phyloP scores from a whole-genome alignment of 192 early-diverging fungal species.

The Rhizophagus sp. region DNA sequence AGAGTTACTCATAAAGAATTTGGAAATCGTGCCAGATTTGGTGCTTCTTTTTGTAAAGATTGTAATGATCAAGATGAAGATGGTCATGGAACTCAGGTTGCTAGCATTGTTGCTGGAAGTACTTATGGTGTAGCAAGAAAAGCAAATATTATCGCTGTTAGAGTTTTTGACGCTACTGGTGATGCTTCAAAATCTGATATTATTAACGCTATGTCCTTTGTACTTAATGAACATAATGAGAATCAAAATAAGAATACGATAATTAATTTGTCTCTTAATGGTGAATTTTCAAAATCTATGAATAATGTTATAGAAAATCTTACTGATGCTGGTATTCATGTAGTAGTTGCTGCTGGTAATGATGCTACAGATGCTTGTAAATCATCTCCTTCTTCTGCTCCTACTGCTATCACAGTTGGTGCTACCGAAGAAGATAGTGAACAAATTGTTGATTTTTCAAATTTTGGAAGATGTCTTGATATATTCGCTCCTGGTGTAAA shows the following conservation, averaged over 20 bases:
- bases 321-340: conserved; percentile 62
- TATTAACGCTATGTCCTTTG: conserved; percentile 69
- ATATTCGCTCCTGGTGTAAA: conserved; percentile 88
- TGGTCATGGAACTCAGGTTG: conserved; percentile 55
- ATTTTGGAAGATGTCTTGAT: conserved; percentile 90
- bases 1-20: conserved; percentile 85
- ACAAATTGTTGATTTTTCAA: conserved; percentile 75
- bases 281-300: conserved; percentile 44
- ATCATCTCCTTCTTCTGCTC: conserved; percentile 52
- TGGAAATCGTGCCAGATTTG: conserved; percentile 86
- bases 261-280: conserved; percentile 48
- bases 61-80: conserved; percentile 41
- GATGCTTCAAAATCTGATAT: conserved; percentile 47
- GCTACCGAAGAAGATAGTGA: conserved; percentile 72
- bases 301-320: conserved; percentile 50
- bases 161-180: conserved; percentile 56
- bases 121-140: conserved; percentile 61
- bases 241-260: background rate
- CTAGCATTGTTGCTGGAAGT: conserved; percentile 45
- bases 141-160: conserved; percentile 57
- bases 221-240: conserved; percentile 20
- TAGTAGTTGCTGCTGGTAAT: conserved; percentile 81
- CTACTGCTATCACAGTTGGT: conserved; percentile 77
- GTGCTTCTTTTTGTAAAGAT: conserved; percentile 71
- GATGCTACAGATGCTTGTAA: conserved; percentile 64